Evolutionary conservation across 768 basidiomycete genomes (phyloP), one percentile per base, ranked within the genome.

Genomic region (Hortiboletus flavorubellus): DNA sequence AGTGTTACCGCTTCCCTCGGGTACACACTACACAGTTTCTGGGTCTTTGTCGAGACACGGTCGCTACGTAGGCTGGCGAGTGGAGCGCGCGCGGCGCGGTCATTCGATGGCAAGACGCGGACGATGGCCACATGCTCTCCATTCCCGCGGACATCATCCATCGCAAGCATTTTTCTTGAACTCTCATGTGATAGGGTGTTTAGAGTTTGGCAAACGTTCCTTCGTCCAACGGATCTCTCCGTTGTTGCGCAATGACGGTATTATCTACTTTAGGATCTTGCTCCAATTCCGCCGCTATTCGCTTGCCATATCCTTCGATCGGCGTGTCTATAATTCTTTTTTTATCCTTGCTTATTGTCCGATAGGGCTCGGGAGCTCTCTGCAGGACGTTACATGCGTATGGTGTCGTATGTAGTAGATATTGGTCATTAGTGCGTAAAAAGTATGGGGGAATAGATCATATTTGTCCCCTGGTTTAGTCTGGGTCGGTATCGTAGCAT

Each of bases 101-200:
- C n/a, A n/a, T n/a, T 16, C 34, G 30, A 51, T 23, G 33, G 39
- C 16, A 23, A 4, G 21, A 14, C 18, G 14, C 31, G 26, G 38
- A 41, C 3, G 16, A 15, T 18, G 26, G 2, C 26, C 23, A 11
- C n/a, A 11, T 14, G 21, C 16, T 11, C 37, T 54, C 34, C 59
- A 54, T 61, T 54, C 50, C 33, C 44, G 23, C 26, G 26, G 26
- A 5, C 44, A 54, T 45, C 37, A 38, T 47, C 15, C 8, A 16
- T 45, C 33, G 29, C 7, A 26, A 35, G 11, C 38, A 4, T 26
- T 14, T 21, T 35, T 5, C 9, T 16, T n/a, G 37, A 16, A 51
- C 6, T 7, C 39, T 15, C 16, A 45, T 51, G 26, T 26, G 18
- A 37, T 31, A 29, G 26, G 40, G 26, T 37, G 34, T 44, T 35